Conservation (phyloP, 257 asterid genomes). For the Craterostigma plantagineum region DNA sequence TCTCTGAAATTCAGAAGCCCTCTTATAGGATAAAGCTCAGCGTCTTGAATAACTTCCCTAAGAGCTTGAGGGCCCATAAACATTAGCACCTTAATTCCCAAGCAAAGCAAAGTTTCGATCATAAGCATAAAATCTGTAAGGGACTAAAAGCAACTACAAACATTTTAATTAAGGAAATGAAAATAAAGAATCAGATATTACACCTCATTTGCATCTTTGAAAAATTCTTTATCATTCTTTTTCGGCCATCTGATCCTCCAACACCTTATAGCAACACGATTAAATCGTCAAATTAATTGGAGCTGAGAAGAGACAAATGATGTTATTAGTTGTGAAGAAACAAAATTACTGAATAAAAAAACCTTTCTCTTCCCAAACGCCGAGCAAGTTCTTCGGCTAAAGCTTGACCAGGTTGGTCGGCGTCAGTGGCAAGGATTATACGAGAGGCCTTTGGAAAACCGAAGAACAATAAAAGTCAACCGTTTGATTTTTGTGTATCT, state of each 20-base stretch:
- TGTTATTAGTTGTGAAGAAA: constrained; percentile 3
- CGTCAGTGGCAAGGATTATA: constrained; percentile 93
- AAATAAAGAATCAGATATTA: constrained; percentile 8
- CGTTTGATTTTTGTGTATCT: constrained; percentile 8
- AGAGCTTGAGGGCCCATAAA: constrained; percentile 68
- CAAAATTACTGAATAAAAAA: constrained; percentile 6
- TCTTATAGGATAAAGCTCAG: constrained; percentile 82
- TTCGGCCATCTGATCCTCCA: constrained; percentile 96
- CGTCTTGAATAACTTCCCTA: constrained; percentile 57
- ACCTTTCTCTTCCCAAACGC: constrained; percentile 95
- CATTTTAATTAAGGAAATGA: neutral
- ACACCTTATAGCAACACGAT: constrained; percentile 47
- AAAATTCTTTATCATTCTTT: constrained; percentile 35
- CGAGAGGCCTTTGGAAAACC: constrained; percentile 57
- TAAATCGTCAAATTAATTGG: constrained; percentile 4
- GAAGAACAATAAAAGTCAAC: neutral
- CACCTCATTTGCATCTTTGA: constrained; percentile 98
- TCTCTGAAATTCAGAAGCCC: constrained; percentile 75
- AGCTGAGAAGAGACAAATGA: too few relatives aligned
- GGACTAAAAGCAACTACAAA: too few relatives aligned
- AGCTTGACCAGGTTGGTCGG: constrained; percentile 88
- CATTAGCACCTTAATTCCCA: constrained; percentile 54
- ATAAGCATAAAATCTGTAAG: neutral
- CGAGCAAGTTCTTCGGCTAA: constrained; percentile 98
- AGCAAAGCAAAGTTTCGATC: neutral